Evolutionary conservation across 176 grass and related monocot species (phyloP).

Genomic region (Oryza meyeriana): DNA sequence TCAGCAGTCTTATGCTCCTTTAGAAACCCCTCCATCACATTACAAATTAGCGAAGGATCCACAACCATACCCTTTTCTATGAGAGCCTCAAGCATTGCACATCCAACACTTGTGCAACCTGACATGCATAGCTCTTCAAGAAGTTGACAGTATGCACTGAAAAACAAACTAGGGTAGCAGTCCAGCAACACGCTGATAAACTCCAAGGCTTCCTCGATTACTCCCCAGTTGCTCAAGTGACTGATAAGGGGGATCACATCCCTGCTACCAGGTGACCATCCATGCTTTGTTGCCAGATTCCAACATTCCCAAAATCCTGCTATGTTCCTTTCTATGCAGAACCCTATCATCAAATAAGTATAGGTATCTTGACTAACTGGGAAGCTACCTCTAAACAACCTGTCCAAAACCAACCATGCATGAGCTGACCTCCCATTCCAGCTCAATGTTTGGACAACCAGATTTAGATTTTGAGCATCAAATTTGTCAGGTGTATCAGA

Average conservation of each 20-base stretch:
- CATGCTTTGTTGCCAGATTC: conserved; percentile 48
- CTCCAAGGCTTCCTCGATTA: conserved; percentile 67
- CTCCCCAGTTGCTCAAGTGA: conserved; percentile 70
- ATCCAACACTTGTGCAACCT: conserved; percentile 74
- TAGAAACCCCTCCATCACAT: conserved; percentile 76
- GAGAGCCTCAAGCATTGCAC: conserved; percentile 70
- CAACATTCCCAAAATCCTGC: conserved; percentile 68
- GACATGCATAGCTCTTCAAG: conserved; percentile 63
- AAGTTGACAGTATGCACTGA: conserved; percentile 49
- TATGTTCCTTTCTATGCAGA: conserved; percentile 66
- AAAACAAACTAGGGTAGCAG: conserved; percentile 37
- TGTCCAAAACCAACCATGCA: conserved; percentile 59
- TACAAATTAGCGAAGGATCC: conserved; percentile 39
- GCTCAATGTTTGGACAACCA: conserved; percentile 43
- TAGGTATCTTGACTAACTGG: conserved; percentile 55
- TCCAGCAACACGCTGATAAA: conserved; percentile 46
- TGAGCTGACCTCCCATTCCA: conserved; percentile 44
- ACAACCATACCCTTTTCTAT: conserved; percentile 54
- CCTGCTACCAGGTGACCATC: conserved; percentile 60
- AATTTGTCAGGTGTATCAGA: conserved; percentile 45
- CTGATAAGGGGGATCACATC: conserved; percentile 39
- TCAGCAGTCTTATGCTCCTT: conserved; percentile 65
- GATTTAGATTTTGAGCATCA: conserved; percentile 68
- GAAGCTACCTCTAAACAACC: conserved; percentile 49
- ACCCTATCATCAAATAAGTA: conserved; percentile 54